Conservation (phyloP, 768 basidiomycete genomes). For the Plicaturopsis crispa region DNA sequence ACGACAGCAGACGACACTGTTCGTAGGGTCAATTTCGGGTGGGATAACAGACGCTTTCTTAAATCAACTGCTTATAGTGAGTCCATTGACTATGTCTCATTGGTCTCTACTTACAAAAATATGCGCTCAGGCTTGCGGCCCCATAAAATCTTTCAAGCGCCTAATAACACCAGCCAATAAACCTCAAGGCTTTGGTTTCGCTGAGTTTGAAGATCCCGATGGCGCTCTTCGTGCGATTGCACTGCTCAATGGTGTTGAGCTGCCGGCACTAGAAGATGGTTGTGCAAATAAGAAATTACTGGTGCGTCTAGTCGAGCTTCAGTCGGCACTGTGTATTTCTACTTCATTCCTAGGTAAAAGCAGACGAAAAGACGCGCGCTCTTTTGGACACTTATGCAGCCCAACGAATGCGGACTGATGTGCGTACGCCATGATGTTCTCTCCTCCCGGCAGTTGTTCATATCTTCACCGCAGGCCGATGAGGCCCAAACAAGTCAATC, state of each 20-base stretch:
- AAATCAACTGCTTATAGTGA: conserved; percentile 68
- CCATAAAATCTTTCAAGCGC: conserved; percentile 84
- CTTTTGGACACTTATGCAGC: conserved; percentile 83
- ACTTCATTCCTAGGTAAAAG: conserved; percentile 60
- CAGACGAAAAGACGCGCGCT: conserved; percentile 88
- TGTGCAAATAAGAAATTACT: conserved; percentile 57
- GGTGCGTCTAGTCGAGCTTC: conserved; percentile 43
- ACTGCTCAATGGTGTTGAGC: conserved; percentile 53
- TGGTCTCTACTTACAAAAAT: conserved; percentile 1
- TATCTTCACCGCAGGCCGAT: conserved; percentile 44
- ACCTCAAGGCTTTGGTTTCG: conserved; percentile 96
- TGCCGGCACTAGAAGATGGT: conserved; percentile 55
- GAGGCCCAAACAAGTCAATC: conserved; percentile 58
- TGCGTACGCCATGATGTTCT: conserved; percentile 29
- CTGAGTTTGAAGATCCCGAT: conserved; percentile 91
- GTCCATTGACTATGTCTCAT: conserved; percentile 18
- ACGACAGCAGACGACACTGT: conserved; percentile 70
- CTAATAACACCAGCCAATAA: conserved; percentile 89
- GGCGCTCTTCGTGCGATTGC: conserved; percentile 72
- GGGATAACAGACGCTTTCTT: conserved; percentile 83
- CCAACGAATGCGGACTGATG: conserved; percentile 76
- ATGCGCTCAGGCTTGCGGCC: conserved; percentile 71
- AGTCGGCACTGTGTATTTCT: neutral
- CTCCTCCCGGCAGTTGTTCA: conserved; percentile 1
- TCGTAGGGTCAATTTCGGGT: conserved; percentile 93